Base-by-base conservation (phyloP, 2,329 filamentous ascomycete genomes). In the Fusarium sp. region DNA sequence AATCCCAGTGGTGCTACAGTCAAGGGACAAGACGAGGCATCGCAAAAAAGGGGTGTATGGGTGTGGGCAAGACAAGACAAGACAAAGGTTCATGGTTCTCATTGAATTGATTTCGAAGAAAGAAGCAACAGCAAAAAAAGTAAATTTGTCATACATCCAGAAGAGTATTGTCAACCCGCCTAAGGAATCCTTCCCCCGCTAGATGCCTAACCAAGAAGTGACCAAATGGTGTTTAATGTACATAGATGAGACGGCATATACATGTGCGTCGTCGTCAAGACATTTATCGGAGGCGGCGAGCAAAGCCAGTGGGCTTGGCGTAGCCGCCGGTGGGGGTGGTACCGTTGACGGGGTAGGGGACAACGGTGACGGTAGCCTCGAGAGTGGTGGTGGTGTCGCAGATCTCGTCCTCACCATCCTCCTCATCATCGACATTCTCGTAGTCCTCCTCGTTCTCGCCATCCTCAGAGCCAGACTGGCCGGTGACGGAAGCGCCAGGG, bases 311-410 rank as follows among this genome's bases (percentile, higher is more conserved):
- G 55, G 77, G 74, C 36, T 60, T 58, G 33, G 74, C 70, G 32
- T 65, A 70, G 46, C 74, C 74, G 59, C 69, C 59, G 42, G 74
- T 61, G 45, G 77, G 76, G 55, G 72, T 72, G 73, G 77, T 77
- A 64, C 58, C 67, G 61, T 71, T 70, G 47, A 69, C 72, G 45
- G 79, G 79, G 74, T 74, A 79, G 63, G 79, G 79, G 57, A 78
- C 69, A 55, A 76, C 73, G 49, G 75, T 76, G 57, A 75, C 72
- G 32, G 72, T 73, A 33, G 69, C 63, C 63, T 71, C 63, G 33
- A 68, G 55, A 56, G 71, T 71, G 47, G 71, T 68, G 63, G 69
- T 69, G 54, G 60, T 63, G 21, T 65, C 53, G 61, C 63, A 68
- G 49, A 57, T 58, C 32, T 63, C 65, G 2, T 69, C 49, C 36